Evolutionary conservation across 495 filamentous ascomycete species (phyloP).

Genomic region (Bombardia bombarda): DNA sequence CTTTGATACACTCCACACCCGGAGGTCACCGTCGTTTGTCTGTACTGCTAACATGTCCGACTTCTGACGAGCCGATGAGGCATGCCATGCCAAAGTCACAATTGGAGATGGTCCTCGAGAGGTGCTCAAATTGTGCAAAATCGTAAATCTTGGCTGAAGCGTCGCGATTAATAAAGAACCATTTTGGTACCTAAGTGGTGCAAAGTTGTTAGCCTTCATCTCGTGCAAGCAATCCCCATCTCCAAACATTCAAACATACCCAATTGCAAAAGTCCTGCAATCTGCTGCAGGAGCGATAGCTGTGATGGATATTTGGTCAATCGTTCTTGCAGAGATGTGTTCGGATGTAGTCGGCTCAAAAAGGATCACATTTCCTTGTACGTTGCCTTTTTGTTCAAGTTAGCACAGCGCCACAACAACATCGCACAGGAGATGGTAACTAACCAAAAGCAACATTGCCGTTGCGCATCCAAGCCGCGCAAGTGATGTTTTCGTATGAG

Average conservation of each 20-base stretch:
- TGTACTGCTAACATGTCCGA: constrained; percentile 97
- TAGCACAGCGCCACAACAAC: not conserved
- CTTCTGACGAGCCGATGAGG: constrained; percentile 92
- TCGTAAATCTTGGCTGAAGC: constrained; percentile 86
- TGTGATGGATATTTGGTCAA: constrained; percentile 84
- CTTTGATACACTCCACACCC: constrained; percentile 96
- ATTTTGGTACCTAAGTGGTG: constrained; percentile 69
- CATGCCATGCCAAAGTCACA: constrained; percentile 89
- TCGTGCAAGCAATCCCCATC: not conserved
- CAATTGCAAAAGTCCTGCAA: constrained; percentile 93
- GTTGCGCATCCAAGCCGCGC: constrained; percentile 94
- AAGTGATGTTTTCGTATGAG: constrained; percentile 76
- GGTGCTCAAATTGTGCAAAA: constrained; percentile 86
- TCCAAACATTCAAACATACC: constrained; percentile 45
- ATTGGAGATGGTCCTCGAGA: constrained; percentile 79
- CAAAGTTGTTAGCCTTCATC: constrained; percentile 21
- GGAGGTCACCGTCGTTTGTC: constrained; percentile 82
- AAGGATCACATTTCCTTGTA: constrained; percentile 85
- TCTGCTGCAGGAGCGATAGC: constrained; percentile 86
- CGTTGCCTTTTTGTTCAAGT: constrained; percentile 55
- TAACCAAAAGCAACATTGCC: constrained; percentile 95
- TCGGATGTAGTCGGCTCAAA: constrained; percentile 93
- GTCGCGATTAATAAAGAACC: constrained; percentile 87
- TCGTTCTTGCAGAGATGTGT: constrained; percentile 85
- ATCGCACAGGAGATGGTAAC: constrained; percentile 8